These are phyloP conservation scores for Cordia subcordata DNA, from an alignment of 257 asterid species.

Conservation along the genomic window DNA sequence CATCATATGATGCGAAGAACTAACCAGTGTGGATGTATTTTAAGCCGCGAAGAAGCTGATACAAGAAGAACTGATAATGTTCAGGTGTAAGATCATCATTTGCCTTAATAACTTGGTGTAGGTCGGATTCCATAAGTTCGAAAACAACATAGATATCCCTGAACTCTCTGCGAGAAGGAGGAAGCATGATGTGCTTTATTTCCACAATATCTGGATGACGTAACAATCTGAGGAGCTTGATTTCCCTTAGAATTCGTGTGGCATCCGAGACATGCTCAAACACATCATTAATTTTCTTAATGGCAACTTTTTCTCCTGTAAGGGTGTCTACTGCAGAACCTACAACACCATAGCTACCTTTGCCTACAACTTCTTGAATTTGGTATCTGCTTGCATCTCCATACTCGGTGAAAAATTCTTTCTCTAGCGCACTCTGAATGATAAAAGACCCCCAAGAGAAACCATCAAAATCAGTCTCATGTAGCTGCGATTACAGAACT, in stretches of 20 bases:
- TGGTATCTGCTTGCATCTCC: conserved; percentile 94
- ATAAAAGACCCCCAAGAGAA: conserved; percentile 1
- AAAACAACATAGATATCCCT: conserved; percentile 84
- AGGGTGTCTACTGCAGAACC: conserved; percentile 83
- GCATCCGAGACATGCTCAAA: conserved; percentile 98
- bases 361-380: conserved; percentile 91
- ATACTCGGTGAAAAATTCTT: conserved; percentile 89
- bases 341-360: conserved; percentile 97
- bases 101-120: conserved; percentile 96
- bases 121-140: conserved; percentile 96
- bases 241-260: conserved; percentile 88
- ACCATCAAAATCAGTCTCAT: conserved; percentile 1
- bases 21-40: conserved; percentile 82
- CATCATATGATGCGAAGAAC: conserved; percentile 8
- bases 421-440: conserved; percentile 54
- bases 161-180: conserved; percentile 94
- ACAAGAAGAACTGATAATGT: conserved; percentile 85
- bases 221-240: conserved; percentile 86
- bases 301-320: conserved; percentile 88
- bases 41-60: conserved; percentile 91
- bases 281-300: conserved; percentile 91
- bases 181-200: conserved; percentile 93
- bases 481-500: not conserved
- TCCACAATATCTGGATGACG: conserved; percentile 95
- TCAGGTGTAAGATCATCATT: conserved; percentile 89